phyloP scores from a whole-genome alignment of 2,329 filamentous ascomycete genomes.

The Penicillium hesseltinei region DNA sequence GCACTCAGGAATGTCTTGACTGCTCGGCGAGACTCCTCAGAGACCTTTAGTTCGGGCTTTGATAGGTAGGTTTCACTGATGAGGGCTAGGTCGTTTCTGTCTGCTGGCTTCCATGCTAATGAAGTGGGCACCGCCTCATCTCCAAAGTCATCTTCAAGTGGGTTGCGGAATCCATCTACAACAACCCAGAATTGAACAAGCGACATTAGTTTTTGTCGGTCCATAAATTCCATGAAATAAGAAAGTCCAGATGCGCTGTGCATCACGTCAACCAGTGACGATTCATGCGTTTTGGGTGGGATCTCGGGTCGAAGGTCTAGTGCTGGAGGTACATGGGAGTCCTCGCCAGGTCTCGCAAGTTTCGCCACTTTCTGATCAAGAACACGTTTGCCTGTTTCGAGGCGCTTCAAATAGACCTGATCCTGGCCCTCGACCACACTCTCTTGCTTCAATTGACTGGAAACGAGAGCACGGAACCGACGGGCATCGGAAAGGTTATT shows the following conservation, averaged over 20 bases:
- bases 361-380: conserved; percentile 86
- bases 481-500: conserved; percentile 91
- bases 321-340: conserved; percentile 34
- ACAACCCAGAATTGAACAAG: conserved; percentile 98
- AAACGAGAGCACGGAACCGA: conserved; percentile 85
- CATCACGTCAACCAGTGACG: conserved; percentile 78
- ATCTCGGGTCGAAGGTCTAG: conserved; percentile 34
- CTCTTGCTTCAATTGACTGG: conserved; percentile 87
- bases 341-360: conserved; percentile 66
- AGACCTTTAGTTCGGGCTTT: conserved; percentile 75
- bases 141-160: conserved; percentile 79
- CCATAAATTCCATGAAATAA: conserved; percentile 99
- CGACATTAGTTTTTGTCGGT: conserved; percentile 79
- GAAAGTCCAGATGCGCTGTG: conserved; percentile 87
- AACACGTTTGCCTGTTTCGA: conserved; percentile 87
- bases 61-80: conserved; percentile 88
- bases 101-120: conserved; percentile 74
- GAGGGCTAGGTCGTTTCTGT: conserved; percentile 82
- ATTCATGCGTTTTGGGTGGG: conserved; percentile 68
- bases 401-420: conserved; percentile 76
- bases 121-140: conserved; percentile 65
- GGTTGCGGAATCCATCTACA: conserved; percentile 92
- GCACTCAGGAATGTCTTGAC: conserved; percentile 77
- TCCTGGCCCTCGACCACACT: conserved; percentile 75
- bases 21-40: conserved; percentile 64